Percentiles rank a stretch among this genome's conserved stretches.
Conservation (phyloP, 148 eudicot species). For the Linanthus parryae region DNA sequence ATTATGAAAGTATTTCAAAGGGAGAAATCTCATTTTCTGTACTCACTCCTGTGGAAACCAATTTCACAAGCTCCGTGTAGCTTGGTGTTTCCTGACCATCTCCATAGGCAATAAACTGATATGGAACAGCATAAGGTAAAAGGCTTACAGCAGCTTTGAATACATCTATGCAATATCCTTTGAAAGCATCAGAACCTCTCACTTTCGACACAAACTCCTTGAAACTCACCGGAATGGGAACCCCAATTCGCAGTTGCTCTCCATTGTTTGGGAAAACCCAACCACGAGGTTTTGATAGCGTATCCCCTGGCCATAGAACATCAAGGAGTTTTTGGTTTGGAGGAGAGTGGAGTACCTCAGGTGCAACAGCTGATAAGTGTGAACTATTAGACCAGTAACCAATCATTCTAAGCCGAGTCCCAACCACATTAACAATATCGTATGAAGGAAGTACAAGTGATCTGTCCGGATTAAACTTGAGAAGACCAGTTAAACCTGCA, state of each 20-base stretch:
- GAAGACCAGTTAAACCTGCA: conserved; percentile 27
- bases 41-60: conserved; percentile 31
- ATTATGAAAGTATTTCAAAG: too few relatives aligned
- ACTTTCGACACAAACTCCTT: conserved; percentile 27
- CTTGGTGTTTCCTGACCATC: conserved; percentile 28
- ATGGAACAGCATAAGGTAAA: conserved; percentile 33
- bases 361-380: conserved; percentile 26
- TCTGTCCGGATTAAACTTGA: conserved; percentile 19
- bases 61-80: conserved; percentile 22
- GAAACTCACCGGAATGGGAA: conserved; percentile 29
- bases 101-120: conserved; percentile 22
- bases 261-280: conserved; percentile 34
- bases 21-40: too few relatives aligned
- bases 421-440: conserved; percentile 24
- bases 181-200: conserved; percentile 11
- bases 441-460: conserved; percentile 16
- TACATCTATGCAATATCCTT: conserved; percentile 40
- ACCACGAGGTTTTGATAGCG: conserved; percentile 25
- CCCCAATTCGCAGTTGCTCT: conserved; percentile 28
- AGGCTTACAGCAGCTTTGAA: conserved; percentile 28
- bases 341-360: conserved; percentile 11
- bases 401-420: conserved; percentile 12
- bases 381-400: conserved; percentile 45
- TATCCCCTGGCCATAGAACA: conserved; percentile 33
- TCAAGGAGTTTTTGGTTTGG: conserved; percentile 19